Conservation (phyloP, 2,329 filamentous ascomycete species). For the Pseudogymnoascus sp. region DNA sequence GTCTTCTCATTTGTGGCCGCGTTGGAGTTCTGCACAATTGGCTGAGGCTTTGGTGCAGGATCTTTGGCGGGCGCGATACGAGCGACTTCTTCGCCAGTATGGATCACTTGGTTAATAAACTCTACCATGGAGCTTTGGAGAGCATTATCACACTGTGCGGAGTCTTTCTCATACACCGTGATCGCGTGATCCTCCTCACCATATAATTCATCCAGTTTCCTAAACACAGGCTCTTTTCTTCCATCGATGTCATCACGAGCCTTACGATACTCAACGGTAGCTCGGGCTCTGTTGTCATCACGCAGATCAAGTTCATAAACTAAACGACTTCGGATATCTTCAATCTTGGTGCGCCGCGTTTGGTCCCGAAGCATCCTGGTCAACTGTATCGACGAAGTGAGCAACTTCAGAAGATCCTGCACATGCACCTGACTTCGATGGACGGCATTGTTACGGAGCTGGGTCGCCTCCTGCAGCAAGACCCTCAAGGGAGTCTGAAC, state of each 20-base stretch:
- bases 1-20: not conserved
- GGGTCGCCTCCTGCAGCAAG: not conserved
- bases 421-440: not conserved
- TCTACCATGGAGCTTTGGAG: not conserved
- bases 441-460: not conserved
- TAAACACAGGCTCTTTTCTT: not conserved
- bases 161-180: not conserved
- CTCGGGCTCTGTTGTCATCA: not conserved
- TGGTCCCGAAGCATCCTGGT: not conserved
- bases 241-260: not conserved
- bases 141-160: not conserved
- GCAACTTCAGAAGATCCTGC: not conserved
- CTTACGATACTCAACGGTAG: not conserved
- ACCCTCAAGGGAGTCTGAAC: not conserved
- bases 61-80: not conserved
- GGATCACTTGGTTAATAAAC: not conserved
- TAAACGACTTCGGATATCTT: not conserved
- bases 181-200: not conserved
- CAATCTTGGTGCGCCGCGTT: not conserved
- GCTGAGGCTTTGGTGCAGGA: not conserved
- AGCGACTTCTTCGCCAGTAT: not conserved
- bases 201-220: not conserved
- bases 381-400: not conserved
- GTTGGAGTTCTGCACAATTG: not conserved
- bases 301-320: not conserved